These are phyloP conservation scores for Nitzschia palea DNA, from an alignment of 108 stramenopile species.

Conservation along the genomic window DNA sequence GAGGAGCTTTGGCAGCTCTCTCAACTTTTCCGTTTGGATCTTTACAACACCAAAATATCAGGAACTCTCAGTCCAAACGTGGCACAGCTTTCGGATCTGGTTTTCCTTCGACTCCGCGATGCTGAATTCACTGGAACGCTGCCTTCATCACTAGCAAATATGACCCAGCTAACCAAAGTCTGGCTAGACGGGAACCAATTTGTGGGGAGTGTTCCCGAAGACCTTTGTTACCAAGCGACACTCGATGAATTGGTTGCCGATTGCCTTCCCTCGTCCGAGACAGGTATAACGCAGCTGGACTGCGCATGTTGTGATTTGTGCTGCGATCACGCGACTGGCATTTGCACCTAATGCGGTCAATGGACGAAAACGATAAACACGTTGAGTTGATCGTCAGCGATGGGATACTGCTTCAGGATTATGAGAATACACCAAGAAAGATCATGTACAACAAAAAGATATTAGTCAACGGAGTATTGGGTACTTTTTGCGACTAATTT, in stretches of 20 bases:
- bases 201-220: constrained; percentile 21
- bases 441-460: too few species aligned
- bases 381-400: too few species aligned
- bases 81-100: constrained; percentile 15
- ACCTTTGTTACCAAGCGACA: constrained; percentile 13
- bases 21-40: constrained; percentile 15
- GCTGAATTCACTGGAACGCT: constrained; percentile 30
- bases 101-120: constrained; percentile 17
- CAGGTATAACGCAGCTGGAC: not conserved
- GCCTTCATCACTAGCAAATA: constrained; percentile 16
- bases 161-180: constrained; percentile 17
- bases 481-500: too few species aligned
- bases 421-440: too few species aligned
- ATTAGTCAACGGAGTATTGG: too few species aligned
- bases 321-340: constrained; percentile 27
- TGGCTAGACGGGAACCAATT: constrained; percentile 24
- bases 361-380: not conserved
- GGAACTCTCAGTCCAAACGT: constrained; percentile 34
- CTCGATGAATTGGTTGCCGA: constrained; percentile 21
- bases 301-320: constrained; percentile 33
- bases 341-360: not conserved
- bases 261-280: constrained; percentile 12
- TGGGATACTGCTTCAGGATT: too few species aligned
- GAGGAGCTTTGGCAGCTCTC: constrained; percentile 25
- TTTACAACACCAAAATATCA: constrained; percentile 15